Percentiles rank a stretch among this genome's conserved stretches.
phyloP scores from a whole-genome alignment of 768 basidiomycete genomes.

The Pleurotus djamor region DNA sequence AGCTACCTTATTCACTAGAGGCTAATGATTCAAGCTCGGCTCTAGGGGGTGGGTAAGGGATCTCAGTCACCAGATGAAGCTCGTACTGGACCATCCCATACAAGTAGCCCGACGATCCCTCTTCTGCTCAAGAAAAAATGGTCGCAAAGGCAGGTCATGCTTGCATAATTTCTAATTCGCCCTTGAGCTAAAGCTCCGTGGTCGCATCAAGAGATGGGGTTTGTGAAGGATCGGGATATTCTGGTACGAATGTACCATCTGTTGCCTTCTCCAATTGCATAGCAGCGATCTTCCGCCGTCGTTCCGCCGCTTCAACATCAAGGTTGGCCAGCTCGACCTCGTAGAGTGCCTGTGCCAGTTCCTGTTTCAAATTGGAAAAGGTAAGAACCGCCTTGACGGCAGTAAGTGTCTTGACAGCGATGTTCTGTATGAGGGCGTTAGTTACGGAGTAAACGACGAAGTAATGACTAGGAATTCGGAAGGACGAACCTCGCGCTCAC shows the following conservation, averaged over 20 bases:
- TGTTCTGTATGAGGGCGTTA: slow-evolving; percentile 16
- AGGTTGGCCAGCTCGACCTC: slow-evolving; percentile 61
- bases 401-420: slow-evolving; percentile 28
- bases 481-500: slow-evolving; percentile 2
- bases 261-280: slow-evolving; percentile 57
- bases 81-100: too few species aligned
- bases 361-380: slow-evolving; percentile 31
- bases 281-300: slow-evolving; percentile 55
- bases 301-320: slow-evolving; percentile 59
- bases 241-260: background rate
- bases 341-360: slow-evolving; percentile 42
- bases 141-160: too few species aligned
- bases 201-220: background rate
- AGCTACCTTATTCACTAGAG: too few species aligned
- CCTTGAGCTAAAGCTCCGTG: background rate
- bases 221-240: background rate
- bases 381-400: slow-evolving; percentile 35
- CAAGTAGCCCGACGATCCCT: too few species aligned
- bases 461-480: background rate
- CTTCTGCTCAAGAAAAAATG: too few species aligned
- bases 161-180: too few species aligned
- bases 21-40: too few species aligned
- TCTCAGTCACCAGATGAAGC: too few species aligned
- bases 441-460: background rate
- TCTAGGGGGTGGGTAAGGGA: too few species aligned